Conservation (phyloP, 2,329 filamentous ascomycete species). For the Sporothrix schenckii region DNA sequence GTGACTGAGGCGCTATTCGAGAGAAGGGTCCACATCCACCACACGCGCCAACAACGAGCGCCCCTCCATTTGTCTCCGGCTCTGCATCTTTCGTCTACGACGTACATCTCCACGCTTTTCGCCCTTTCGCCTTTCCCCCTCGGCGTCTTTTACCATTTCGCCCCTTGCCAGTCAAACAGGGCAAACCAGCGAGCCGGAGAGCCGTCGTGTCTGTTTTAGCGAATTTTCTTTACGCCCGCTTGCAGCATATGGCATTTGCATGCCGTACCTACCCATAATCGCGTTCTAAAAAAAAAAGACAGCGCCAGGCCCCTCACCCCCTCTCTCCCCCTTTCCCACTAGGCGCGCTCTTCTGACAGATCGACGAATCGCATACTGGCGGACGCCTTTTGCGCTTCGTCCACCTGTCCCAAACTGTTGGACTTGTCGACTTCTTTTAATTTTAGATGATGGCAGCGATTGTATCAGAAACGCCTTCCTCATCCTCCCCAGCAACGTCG, state of each 20-base stretch:
- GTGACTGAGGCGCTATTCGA: conserved; percentile 33
- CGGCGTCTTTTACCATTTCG: conserved; percentile 13
- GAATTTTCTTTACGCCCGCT: neutral
- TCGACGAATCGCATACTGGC: neutral
- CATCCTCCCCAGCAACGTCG: conserved; percentile 56
- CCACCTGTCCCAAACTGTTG: neutral
- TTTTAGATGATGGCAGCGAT: conserved; percentile 51
- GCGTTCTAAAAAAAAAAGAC: conserved; percentile 30
- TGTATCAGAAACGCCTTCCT: conserved; percentile 55
- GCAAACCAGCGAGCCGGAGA: conserved; percentile 8
- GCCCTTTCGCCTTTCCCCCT: neutral
- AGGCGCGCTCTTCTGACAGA: conserved; percentile 19
- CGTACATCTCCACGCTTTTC: neutral
- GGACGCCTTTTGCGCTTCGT: neutral
- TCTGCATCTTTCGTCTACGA: neutral
- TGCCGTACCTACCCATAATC: conserved; percentile 18
- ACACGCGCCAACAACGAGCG: conserved; percentile 25
- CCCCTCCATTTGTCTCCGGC: conserved; percentile 23
- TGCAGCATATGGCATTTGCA: conserved; percentile 24
- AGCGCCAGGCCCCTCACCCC: conserved; percentile 33
- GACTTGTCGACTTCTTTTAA: conserved; percentile 4
- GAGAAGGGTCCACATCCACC: conserved; percentile 31
- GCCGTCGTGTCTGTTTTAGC: conserved; percentile 10
- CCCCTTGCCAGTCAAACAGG: conserved; percentile 22
- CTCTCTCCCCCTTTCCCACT: conserved; percentile 23